Evolutionary conservation across 352 stramenopile genomes (phyloP).

Genomic region (Phytophthora fragariaefolia): DNA sequence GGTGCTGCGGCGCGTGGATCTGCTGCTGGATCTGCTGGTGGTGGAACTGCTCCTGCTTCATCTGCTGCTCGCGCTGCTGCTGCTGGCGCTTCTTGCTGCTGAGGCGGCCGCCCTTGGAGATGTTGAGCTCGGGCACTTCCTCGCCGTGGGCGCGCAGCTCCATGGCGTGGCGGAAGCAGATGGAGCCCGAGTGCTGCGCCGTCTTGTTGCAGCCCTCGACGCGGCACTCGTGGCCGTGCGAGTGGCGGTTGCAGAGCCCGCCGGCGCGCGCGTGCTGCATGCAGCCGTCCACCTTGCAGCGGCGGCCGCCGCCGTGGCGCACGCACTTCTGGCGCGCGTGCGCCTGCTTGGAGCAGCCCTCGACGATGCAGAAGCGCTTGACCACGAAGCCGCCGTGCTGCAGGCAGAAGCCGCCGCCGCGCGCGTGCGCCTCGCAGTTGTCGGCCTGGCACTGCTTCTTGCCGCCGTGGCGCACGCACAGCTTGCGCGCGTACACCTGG

Average conservation of each 20-base stretch:
- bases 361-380: slow-evolving; percentile 85
- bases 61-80: slow-evolving; percentile 69
- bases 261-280: slow-evolving; percentile 78
- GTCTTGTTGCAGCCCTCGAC: slow-evolving; percentile 86
- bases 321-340: slow-evolving; percentile 82
- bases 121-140: slow-evolving; percentile 76
- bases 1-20: slow-evolving; percentile 44
- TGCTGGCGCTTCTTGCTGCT: slow-evolving; percentile 79
- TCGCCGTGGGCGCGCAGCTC: slow-evolving; percentile 74
- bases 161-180: slow-evolving; percentile 83
- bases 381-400: slow-evolving; percentile 84
- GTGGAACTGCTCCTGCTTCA: slow-evolving; percentile 83
- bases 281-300: slow-evolving; percentile 76
- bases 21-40: slow-evolving; percentile 78
- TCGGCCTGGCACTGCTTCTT: slow-evolving; percentile 85
- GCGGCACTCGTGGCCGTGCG: slow-evolving; percentile 73
- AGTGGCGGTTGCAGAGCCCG: slow-evolving; percentile 79
- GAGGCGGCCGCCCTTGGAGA: slow-evolving; percentile 74
- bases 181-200: slow-evolving; percentile 77
- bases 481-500: slow-evolving; percentile 83
- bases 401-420: slow-evolving; percentile 75
- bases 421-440: slow-evolving; percentile 74
- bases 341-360: slow-evolving; percentile 80
- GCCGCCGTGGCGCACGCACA: slow-evolving; percentile 82
- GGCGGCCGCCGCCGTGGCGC: slow-evolving; percentile 69